A percentile compares a stretch with the other conserved stretches of the same genome.
Evolutionary conservation across 2,329 filamentous ascomycete genomes (phyloP).

Genomic region (Ophiosphaerella narmari): DNA sequence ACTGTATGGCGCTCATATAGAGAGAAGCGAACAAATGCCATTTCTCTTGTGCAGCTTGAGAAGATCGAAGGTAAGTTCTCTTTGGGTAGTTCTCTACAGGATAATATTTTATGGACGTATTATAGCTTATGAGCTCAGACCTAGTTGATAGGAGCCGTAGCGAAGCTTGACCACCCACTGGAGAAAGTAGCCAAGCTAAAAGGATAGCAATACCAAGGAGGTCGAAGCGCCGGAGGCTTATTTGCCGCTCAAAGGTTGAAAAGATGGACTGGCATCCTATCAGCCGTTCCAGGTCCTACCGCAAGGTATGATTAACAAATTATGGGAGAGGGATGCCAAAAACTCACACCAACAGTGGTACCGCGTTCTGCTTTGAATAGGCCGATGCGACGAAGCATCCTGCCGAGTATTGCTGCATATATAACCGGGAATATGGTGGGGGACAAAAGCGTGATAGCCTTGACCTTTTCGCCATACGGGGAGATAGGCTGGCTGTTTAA

Average conservation of each 20-base stretch:
- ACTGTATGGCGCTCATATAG: slow-evolving; percentile 2
- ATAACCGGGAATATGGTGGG: slow-evolving; percentile 14
- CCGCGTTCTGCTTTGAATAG: slow-evolving; percentile 8
- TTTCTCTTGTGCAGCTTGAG: not conserved
- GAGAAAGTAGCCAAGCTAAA: slow-evolving; percentile 8
- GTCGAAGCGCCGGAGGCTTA: slow-evolving; percentile 6
- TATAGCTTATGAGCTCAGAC: not conserved
- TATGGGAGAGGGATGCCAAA: no score
- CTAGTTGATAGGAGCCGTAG: slow-evolving; percentile 5
- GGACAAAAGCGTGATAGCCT: slow-evolving; percentile 5
- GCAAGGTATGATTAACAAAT: no score
- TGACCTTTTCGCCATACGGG: slow-evolving; percentile 8
- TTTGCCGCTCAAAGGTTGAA: slow-evolving; percentile 10
- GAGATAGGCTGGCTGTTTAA: not conserved
- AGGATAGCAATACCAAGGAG: slow-evolving; percentile 6
- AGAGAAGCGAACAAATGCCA: slow-evolving; percentile 2
- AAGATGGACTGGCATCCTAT: slow-evolving; percentile 16
- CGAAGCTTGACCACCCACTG: slow-evolving; percentile 10
- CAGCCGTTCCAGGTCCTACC: slow-evolving; percentile 9
- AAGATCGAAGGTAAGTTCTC: not conserved
- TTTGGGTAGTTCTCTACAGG: not conserved
- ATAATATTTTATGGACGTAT: slow-evolving; percentile 1
- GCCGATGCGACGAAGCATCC: slow-evolving; percentile 8
- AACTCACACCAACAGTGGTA: slow-evolving; percentile 6
- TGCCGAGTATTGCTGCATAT: slow-evolving; percentile 13